Evolutionary conservation across 2,329 filamentous ascomycete genomes (phyloP).

Genomic region (Hortaea sp.): DNA sequence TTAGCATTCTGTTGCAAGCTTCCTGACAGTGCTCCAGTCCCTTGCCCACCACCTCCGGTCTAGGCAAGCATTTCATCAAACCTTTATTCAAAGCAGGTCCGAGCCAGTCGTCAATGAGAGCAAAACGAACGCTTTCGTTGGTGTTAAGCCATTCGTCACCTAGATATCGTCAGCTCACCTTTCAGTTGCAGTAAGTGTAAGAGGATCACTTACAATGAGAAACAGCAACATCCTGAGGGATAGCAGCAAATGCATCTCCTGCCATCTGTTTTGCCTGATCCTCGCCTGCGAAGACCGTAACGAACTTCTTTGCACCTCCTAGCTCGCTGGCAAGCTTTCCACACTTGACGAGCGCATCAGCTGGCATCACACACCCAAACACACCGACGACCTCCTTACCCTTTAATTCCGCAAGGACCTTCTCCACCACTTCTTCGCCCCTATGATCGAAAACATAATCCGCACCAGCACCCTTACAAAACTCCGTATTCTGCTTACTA

Average conservation of each 20-base stretch:
- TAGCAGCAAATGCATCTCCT: not conserved
- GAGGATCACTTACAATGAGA: not conserved
- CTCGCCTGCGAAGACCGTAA: conserved; percentile 12
- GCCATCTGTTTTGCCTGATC: conserved; percentile 11
- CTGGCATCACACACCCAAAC: conserved; percentile 17
- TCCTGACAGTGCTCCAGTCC: conserved; percentile 14
- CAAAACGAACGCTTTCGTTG: not conserved
- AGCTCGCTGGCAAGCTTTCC: not conserved
- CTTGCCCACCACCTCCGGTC: conserved; percentile 12
- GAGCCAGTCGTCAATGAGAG: not conserved
- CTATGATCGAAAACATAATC: conserved; percentile 41
- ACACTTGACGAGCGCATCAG: conserved; percentile 8
- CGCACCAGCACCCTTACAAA: conserved; percentile 34
- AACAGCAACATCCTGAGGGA: not conserved
- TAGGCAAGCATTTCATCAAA: conserved; percentile 6
- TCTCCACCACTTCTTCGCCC: conserved; percentile 22
- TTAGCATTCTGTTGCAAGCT: conserved; percentile 7
- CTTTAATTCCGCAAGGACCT: not conserved
- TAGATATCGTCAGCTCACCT: too few species aligned
- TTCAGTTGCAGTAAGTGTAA: too few species aligned
- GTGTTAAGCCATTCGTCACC: not conserved
- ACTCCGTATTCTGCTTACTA: conserved; percentile 29
- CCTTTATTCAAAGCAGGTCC: not conserved
- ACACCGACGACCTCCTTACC: conserved; percentile 10
- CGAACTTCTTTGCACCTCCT: not conserved